Evolutionary conservation across 2,329 filamentous ascomycete genomes (phyloP), one percentile per base, ranked within the genome.

Genomic region (Bipolaris zeicola): DNA sequence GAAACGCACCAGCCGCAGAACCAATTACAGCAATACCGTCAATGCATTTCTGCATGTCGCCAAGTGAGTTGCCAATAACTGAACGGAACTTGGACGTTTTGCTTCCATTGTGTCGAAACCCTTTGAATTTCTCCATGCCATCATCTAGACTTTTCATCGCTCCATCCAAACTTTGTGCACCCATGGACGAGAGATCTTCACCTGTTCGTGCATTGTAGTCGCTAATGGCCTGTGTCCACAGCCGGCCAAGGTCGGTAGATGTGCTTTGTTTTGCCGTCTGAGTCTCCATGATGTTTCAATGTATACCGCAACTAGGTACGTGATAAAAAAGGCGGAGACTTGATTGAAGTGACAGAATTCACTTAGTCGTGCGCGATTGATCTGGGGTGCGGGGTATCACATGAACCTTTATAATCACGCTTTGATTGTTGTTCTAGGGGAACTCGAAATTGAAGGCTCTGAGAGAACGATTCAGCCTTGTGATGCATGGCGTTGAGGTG

Each of bases 1-100:
- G 64, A 44, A 68, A 68, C 1, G 62, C 64, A n/a, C 52, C 59
- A 16, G 55, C 64, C 2, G 62, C 57, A 33, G 45, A 48, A 13
- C 52, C 65, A 14, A 63, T 50, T 13, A 41, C 50, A 6, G 44
- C 53, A 7, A 66, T 48, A 3, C 61, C 62, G 13, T 61, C 48
- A 13, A 58, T 57, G 14, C 53, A 61, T 45, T 56, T 65, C 44
- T 65, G 55, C 26, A 66, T 63, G 36, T 34, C 48, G 3, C 49
- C 64, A 8, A 64, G 55, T 42, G 65, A 61, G 3, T 55, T n/a
- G 3, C 34, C 50, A 6, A 52, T 47, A 8, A 34, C 42, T 13
- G 42, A 39, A 8, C 50, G 50, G 18, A 52, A 52, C 16, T 7
- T 38, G 7, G 34, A 14, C 2, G 13, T 46, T 2, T 52, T 52